Percentiles rank a stretch among this genome's conserved stretches.
phyloP scores from a whole-genome alignment of 495 filamentous ascomycete species.

The Aspergillus homomorphus region DNA sequence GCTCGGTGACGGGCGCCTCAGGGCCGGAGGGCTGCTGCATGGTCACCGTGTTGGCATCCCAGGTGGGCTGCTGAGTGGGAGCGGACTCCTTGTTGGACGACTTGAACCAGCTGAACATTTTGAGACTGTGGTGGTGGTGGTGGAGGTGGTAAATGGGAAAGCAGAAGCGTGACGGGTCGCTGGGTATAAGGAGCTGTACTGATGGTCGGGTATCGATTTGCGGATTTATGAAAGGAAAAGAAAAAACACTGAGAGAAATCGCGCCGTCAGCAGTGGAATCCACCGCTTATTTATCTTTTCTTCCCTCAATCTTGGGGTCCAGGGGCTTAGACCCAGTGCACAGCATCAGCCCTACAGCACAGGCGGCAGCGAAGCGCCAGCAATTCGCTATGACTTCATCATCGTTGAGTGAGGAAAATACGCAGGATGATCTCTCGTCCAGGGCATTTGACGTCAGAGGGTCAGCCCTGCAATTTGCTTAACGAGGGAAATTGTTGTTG shows the following conservation, averaged over 20 bases:
- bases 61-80: conserved; percentile 15
- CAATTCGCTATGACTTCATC: neutral
- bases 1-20: conserved; percentile 13
- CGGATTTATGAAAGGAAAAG: neutral
- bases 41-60: conserved; percentile 22
- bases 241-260: neutral
- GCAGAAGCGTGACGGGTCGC: neutral
- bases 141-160: neutral
- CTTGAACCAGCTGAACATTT: conserved; percentile 21
- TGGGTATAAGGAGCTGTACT: neutral
- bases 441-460: neutral
- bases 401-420: neutral
- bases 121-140: neutral
- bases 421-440: neutral
- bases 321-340: neutral
- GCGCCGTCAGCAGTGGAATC: neutral
- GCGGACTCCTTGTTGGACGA: conserved; percentile 18
- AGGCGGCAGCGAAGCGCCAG: neutral
- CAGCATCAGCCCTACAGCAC: neutral
- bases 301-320: neutral
- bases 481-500: too few species aligned
- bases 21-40: conserved; percentile 25
- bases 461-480: neutral
- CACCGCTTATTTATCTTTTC: neutral
- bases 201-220: neutral